Evolutionary conservation across 768 basidiomycete species (phyloP), one percentile per base, ranked within the genome.

Genomic region (Mrakia frigida): DNA sequence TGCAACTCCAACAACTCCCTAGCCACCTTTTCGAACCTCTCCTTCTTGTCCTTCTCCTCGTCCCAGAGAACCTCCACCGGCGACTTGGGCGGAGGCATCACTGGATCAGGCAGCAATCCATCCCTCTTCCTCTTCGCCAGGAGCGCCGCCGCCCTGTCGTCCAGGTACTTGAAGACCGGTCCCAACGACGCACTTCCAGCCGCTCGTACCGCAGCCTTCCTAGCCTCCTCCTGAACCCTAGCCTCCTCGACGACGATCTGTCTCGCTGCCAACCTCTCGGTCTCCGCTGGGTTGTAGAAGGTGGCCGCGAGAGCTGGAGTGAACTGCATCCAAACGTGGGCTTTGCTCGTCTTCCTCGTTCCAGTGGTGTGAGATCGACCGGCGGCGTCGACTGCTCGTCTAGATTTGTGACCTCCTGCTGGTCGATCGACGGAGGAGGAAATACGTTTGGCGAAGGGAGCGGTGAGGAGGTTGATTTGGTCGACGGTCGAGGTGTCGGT

Each of bases 281-380:
- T 33, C 23, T 61, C 68, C 7, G 0, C 11, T 13, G 56, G 56
- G 46, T 70, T 56, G 70, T 65, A 23, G 33, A 76, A 46, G 25
- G 23, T 28, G 33, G 6, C 25, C 0, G 56, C 69, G 60, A 72
- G 35, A 4, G 60, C 60, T 5, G 37, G 46, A 14, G 70, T 70
- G 56, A 56, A 59, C 33, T 60, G 28, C 43, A 76, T 60, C 43
- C 50, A 73, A 18, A 70, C 75, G 60, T 37, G 13, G 4, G 75
- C 75, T 28, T 31, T 23, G 11, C 53, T 61, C 25, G 37, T 46
- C 71, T 76, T 76, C 33, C 75, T 59, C 46, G 75, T 33, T 39
- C 75, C 75, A 9, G 35, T 72, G n/a, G 75, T 72, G 70, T 72
- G 35, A 6, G 75, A 50, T 50, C 75, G 60, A 21, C 75, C 75